Conservation (phyloP, 2,329 filamentous ascomycete genomes). For the Colletotrichum ledebouriae region DNA sequence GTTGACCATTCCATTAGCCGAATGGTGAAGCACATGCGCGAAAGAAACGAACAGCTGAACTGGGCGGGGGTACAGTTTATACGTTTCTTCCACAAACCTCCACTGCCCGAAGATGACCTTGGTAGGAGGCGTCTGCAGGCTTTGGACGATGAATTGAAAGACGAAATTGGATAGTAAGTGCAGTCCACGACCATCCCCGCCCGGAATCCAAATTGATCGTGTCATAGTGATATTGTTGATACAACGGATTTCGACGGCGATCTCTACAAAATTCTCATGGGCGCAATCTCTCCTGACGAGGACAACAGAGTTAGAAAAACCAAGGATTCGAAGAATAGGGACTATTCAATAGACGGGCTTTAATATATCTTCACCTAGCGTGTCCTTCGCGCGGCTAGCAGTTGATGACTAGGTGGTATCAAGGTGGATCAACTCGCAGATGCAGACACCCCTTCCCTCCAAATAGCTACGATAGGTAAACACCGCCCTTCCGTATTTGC, state of each 20-base stretch:
- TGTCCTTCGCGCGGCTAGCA: too few species aligned
- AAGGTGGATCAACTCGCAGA: background rate
- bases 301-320: background rate
- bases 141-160: background rate
- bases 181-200: background rate
- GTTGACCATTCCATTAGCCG: background rate
- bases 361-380: too few species aligned
- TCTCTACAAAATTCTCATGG: background rate
- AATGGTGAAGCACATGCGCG: background rate
- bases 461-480: constrained; percentile 39
- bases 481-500: background rate
- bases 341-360: too few species aligned
- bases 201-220: too few species aligned
- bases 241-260: background rate
- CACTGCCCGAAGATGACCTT: background rate
- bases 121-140: background rate
- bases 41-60: background rate
- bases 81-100: background rate
- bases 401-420: too few species aligned
- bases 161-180: background rate
- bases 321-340: too few species aligned
- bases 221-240: background rate
- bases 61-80: background rate
- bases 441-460: constrained; percentile 38
- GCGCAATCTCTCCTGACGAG: background rate